A percentile compares a stretch with the other conserved stretches of the same genome.
Evolutionary conservation across 2,329 filamentous ascomycete species (phyloP).

Genomic region (Hortaea sp.): DNA sequence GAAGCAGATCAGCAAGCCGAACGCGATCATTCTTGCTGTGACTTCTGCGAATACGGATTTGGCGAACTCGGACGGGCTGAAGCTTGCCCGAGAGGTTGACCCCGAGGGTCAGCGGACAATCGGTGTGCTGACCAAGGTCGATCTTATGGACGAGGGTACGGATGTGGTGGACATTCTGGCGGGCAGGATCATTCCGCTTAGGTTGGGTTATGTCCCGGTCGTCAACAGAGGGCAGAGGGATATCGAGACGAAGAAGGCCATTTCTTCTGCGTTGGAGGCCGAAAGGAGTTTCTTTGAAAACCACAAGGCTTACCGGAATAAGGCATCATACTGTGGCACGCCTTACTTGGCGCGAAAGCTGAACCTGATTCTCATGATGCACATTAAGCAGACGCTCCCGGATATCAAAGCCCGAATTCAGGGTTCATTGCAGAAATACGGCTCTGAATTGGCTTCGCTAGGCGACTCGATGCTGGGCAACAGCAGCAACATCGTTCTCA

Average conservation of each 20-base stretch:
- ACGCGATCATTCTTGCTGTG: slow-evolving; percentile 94
- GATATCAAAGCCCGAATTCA: slow-evolving; percentile 97
- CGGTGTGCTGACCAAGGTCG: slow-evolving; percentile 95
- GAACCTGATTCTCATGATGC: slow-evolving; percentile 99
- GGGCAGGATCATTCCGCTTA: slow-evolving; percentile 88
- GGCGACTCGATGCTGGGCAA: slow-evolving; percentile 95
- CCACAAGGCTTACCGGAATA: slow-evolving; percentile 97
- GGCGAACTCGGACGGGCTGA: slow-evolving; percentile 95
- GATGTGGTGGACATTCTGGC: slow-evolving; percentile 98
- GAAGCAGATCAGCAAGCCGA: slow-evolving; percentile 97
- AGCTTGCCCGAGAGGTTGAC: slow-evolving; percentile 92
- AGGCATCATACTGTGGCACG: slow-evolving; percentile 96
- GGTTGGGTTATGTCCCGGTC: slow-evolving; percentile 91
- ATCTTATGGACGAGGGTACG: slow-evolving; percentile 97
- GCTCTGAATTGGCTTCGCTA: slow-evolving; percentile 66
- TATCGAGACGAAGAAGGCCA: slow-evolving; percentile 96
- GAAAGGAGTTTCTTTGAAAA: slow-evolving; percentile 98
- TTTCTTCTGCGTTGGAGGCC: slow-evolving; percentile 78
- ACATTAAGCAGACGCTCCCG: slow-evolving; percentile 98
- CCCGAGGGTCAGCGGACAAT: slow-evolving; percentile 96
- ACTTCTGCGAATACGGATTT: slow-evolving; percentile 95
- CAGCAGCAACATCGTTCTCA: slow-evolving; percentile 89
- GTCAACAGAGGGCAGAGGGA: slow-evolving; percentile 97
- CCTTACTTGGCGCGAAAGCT: slow-evolving; percentile 94
- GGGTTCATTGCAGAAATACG: slow-evolving; percentile 89